Conservation (phyloP, 2,329 filamentous ascomycete species). For the Exophiala aquamarina region DNA sequence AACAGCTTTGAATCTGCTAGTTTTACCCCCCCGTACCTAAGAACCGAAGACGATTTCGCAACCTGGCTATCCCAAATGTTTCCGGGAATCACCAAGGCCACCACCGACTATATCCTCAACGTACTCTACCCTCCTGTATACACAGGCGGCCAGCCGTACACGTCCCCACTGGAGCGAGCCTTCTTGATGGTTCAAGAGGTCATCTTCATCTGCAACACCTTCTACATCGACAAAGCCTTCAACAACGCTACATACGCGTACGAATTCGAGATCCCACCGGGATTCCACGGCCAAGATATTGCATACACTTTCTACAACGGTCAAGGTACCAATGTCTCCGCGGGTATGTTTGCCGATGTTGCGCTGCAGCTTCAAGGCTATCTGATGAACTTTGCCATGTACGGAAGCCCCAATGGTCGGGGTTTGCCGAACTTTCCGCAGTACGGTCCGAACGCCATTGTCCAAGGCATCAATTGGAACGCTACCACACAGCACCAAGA, state of each 20-base stretch:
- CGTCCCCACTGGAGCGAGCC: conserved; percentile 43
- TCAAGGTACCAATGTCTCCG: conserved; percentile 30
- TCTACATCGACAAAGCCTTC: conserved; percentile 52
- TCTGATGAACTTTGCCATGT: conserved; percentile 5
- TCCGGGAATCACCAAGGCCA: conserved; percentile 29
- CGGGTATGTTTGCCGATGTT: conserved; percentile 32
- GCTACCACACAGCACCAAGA: conserved; percentile 46
- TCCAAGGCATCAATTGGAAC: conserved; percentile 42
- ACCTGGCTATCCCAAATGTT: conserved; percentile 21
- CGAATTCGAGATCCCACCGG: conserved; percentile 53
- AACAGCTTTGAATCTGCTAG: conserved; percentile 44
- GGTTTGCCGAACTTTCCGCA: conserved; percentile 44
- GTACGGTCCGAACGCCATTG: conserved; percentile 45
- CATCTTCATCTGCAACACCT: conserved; percentile 53
- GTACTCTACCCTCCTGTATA: conserved; percentile 48
- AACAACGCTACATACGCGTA: conserved; percentile 53
- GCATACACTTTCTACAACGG: conserved; percentile 54
- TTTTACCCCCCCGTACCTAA: conserved; percentile 39
- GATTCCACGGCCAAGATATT: conserved; percentile 52
- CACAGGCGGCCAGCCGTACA: conserved; percentile 32
- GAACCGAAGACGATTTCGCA: conserved; percentile 26
- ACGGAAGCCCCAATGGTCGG: conserved; percentile 34
- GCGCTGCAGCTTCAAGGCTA: conserved; percentile 34
- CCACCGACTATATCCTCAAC: conserved; percentile 44
- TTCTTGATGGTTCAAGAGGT: conserved; percentile 44